A percentile compares a stretch with the other conserved stretches of the same genome.
phyloP scores from a whole-genome alignment of 2,329 filamentous ascomycete genomes.

The Penicillium sp. region DNA sequence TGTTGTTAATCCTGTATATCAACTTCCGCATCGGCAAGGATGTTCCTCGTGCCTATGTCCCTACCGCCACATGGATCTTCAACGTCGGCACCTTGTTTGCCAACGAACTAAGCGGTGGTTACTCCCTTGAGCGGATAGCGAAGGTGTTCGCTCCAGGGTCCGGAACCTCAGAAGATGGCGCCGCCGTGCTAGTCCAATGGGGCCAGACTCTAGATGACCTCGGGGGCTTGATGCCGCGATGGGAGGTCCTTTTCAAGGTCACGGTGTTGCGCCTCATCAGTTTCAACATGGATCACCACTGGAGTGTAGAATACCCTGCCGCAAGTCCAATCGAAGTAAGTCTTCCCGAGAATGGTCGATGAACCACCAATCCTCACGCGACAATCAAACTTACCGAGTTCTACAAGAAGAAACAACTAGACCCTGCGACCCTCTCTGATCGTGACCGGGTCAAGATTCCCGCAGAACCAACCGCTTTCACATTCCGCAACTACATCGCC shows the following conservation, averaged over 20 bases:
- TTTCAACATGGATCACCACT: constrained; percentile 96
- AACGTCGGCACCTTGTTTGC: constrained; percentile 82
- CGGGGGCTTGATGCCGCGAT: constrained; percentile 80
- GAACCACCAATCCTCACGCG: background rate
- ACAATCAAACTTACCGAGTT: constrained; percentile 27
- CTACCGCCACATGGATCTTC: constrained; percentile 80
- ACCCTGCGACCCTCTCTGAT: constrained; percentile 82
- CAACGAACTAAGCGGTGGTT: constrained; percentile 81
- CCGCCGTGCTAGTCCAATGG: constrained; percentile 55
- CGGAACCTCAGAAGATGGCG: constrained; percentile 37
- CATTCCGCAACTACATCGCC: constrained; percentile 82
- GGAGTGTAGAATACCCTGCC: constrained; percentile 68
- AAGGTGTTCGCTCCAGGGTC: constrained; percentile 42
- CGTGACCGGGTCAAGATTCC: constrained; percentile 78
- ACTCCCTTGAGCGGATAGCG: constrained; percentile 66
- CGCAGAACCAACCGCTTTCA: constrained; percentile 66
- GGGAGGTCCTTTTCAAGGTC: constrained; percentile 98
- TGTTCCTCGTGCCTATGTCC: constrained; percentile 69
- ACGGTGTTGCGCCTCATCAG: constrained; percentile 89
- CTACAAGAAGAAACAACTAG: constrained; percentile 95
- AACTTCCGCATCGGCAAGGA: constrained; percentile 78
- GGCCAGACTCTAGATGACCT: constrained; percentile 73
- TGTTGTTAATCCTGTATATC: constrained; percentile 72
- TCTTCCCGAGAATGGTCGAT: constrained; percentile 6
- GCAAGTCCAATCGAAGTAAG: constrained; percentile 78